These are phyloP conservation scores for Rhodotorula sp. DNA, from an alignment of 1,284 basidiomycete genomes.

Conservation along the genomic window DNA sequence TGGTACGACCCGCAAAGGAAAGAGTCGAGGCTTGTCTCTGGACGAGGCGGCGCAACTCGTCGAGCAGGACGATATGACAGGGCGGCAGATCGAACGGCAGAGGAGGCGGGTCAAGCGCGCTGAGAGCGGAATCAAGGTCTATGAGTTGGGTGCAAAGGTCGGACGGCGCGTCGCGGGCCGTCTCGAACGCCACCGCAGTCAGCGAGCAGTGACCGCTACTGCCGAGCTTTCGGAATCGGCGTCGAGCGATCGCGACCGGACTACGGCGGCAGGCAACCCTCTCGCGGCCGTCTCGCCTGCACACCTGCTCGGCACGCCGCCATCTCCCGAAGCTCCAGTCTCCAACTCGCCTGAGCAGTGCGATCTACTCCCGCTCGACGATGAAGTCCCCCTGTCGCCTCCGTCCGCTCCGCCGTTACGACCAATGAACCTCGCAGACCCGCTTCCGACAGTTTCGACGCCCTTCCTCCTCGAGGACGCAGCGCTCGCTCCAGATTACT, in stretches of 20 bases:
- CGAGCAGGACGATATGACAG: background rate
- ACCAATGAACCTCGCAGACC: background rate
- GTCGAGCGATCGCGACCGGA: background rate
- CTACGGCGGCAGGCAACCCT: background rate
- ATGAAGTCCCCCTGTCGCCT: background rate
- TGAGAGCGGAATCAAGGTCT: conserved; percentile 25
- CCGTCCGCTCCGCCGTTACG: conserved; percentile 8
- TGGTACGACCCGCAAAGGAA: background rate
- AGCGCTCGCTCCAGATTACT: conserved; percentile 16
- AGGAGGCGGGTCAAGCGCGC: conserved; percentile 23
- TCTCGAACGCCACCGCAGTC: conserved; percentile 11
- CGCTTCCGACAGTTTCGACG: background rate
- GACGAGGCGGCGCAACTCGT: conserved; percentile 6
- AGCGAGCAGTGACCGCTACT: background rate
- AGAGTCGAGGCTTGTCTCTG: background rate
- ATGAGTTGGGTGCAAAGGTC: conserved; percentile 16
- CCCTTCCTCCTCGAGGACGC: background rate
- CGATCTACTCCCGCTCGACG: background rate
- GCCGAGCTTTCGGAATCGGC: background rate
- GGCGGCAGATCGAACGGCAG: conserved; percentile 4
- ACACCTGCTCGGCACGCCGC: conserved; percentile 14
- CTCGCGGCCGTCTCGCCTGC: conserved; percentile 14
- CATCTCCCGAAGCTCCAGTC: background rate
- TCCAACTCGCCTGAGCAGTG: background rate
- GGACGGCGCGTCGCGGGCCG: conserved; percentile 12